Base-by-base conservation (phyloP, 2,329 filamentous ascomycete genomes). In the Fusarium sp. region DNA sequence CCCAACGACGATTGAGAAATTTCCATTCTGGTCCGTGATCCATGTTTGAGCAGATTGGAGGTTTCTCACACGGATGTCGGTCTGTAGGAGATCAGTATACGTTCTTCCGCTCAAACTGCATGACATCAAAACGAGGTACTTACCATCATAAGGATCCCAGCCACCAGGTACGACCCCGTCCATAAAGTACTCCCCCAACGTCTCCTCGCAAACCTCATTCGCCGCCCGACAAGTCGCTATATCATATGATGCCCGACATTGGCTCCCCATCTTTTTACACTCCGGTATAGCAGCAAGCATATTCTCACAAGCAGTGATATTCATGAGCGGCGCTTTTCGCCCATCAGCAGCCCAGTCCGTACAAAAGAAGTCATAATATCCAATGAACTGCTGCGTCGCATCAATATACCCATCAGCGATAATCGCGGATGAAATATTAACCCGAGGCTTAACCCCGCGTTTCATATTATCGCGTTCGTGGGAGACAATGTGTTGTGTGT, bases 331-430 rank as follows among this genome's bases (percentile, higher is more conserved):
- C 12, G 56, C 56, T 20, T 61, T 56, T 2, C 53, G 38, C 11
- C 67, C 67, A 40, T 71, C 67, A 0, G 15, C 26, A 3, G 67
- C 54, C 70, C 70, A 73, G 9, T 73, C 59, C 1, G 33, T 40
- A 14, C 70, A 73, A 3, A 73, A 71, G 23, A 73, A 73, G 18
- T 59, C 53, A 30, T 73, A 62, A 2, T 71, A 73, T 5, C 70
- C 70, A 1, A 54, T 46, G 12, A 46, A 50, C n/a, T 73, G 70
- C 12, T 60, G 44, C 0, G 62, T 71, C 0, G 67, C 61, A 11
- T 73, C 70, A 6, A 73, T 71, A 5, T 73, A 73, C 12, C 70
- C 66, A 7, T 73, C 70, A 3, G 65, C 32, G 5, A 73, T 73
- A 5, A 73, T 70, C 0, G 55, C 55, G 6, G 70, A 73, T 9